Evolutionary conservation across 2,329 filamentous ascomycete genomes (phyloP).

Genomic region (Ophiostoma australiae): DNA sequence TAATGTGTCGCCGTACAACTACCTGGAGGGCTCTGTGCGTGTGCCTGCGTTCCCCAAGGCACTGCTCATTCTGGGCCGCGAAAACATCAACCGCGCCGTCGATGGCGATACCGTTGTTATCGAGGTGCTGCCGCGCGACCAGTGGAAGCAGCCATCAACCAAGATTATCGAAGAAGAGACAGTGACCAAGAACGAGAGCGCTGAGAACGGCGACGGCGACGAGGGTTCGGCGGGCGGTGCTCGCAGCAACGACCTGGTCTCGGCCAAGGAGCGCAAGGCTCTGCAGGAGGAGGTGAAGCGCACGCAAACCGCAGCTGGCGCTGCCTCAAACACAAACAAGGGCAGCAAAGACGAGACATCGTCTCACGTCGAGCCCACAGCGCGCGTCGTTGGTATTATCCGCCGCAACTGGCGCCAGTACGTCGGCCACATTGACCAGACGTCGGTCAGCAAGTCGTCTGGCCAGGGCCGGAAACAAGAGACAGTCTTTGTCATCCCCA

Average conservation of each 20-base stretch:
- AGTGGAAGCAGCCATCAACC: slow-evolving; percentile 94
- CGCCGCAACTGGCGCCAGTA: slow-evolving; percentile 98
- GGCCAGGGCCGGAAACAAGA: slow-evolving; percentile 80
- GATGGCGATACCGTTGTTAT: slow-evolving; percentile 91
- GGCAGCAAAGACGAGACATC: slow-evolving; percentile 65
- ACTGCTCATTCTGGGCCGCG: slow-evolving; percentile 79
- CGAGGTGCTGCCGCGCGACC: slow-evolving; percentile 85
- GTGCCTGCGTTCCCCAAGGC: slow-evolving; percentile 86
- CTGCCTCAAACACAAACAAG: slow-evolving; percentile 59
- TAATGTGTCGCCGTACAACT: slow-evolving; percentile 97
- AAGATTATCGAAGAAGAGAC: slow-evolving; percentile 94
- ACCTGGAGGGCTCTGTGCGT: slow-evolving; percentile 86
- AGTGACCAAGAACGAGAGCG: slow-evolving; percentile 87
- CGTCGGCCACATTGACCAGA: slow-evolving; percentile 88
- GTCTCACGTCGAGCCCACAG: slow-evolving; percentile 73
- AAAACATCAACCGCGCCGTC: slow-evolving; percentile 92
- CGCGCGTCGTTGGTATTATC: slow-evolving; percentile 83
- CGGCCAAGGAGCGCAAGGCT: slow-evolving; percentile 77
- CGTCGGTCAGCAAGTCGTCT: slow-evolving; percentile 68
- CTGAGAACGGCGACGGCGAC: slow-evolving; percentile 68
- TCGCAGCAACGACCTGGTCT: slow-evolving; percentile 55
- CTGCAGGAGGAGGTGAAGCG: slow-evolving; percentile 88
- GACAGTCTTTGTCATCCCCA: slow-evolving; percentile 89
- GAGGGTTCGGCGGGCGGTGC: slow-evolving; percentile 32
- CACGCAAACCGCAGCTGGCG: slow-evolving; percentile 69